A percentile compares a stretch with the other conserved stretches of the same genome.
phyloP scores from a whole-genome alignment of 306 rosid species.

The Castanea sativa region DNA sequence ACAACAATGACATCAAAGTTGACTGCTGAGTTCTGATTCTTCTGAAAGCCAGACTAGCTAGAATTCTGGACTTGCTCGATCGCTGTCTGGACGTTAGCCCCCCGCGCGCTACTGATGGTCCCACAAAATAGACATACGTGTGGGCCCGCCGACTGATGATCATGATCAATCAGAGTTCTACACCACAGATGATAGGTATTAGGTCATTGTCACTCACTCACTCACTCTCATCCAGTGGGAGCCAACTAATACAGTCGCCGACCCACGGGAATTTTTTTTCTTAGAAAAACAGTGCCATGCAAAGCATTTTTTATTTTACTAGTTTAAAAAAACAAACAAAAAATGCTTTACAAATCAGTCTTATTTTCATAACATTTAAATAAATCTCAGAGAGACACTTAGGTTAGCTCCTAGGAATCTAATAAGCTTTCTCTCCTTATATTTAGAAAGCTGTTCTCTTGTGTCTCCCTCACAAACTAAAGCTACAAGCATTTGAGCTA shows the following conservation, averaged over 20 bases:
- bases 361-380: slow-evolving; percentile 4
- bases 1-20: not conserved
- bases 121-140: not conserved
- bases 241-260: slow-evolving; percentile 43
- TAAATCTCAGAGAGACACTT: slow-evolving; percentile 13
- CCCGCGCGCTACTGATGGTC: not conserved
- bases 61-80: not conserved
- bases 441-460: slow-evolving; percentile 5
- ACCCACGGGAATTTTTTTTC: slow-evolving; percentile 10
- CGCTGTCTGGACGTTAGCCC: not conserved
- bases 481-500: not conserved
- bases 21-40: not conserved
- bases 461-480: slow-evolving; percentile 1
- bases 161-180: slow-evolving; percentile 8
- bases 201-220: slow-evolving; percentile 34
- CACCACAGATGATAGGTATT: slow-evolving; percentile 26
- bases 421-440: not conserved
- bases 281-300: slow-evolving; percentile 53
- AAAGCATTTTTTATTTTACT: slow-evolving; percentile 15
- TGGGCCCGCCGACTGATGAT: slow-evolving; percentile 1
- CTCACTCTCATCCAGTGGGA: slow-evolving; percentile 32
- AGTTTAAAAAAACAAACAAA: not conserved
- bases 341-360: slow-evolving; percentile 10
- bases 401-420: slow-evolving; percentile 27
- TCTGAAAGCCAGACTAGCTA: not conserved